Evolutionary conservation across 805 yeast genomes (phyloP).

Genomic region (Candida nitratophila): DNA sequence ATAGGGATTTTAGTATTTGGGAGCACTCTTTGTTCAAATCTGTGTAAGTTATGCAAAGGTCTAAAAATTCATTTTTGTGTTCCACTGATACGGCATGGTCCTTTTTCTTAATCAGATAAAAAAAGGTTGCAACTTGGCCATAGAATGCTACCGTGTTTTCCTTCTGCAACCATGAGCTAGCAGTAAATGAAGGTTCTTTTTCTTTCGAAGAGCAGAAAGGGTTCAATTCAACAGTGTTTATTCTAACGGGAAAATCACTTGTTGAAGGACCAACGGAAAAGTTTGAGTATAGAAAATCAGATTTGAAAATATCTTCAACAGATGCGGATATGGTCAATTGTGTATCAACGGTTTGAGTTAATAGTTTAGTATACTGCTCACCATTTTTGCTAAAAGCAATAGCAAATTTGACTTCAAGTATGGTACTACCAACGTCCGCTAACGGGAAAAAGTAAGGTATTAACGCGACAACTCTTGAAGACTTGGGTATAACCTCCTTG

Average conservation of each 20-base stretch:
- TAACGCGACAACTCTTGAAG: constrained; percentile 7
- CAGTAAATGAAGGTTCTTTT: constrained; percentile 12
- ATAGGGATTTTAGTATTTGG: constrained; percentile 14
- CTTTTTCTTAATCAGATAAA: constrained; percentile 41
- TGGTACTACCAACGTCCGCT: constrained; percentile 25
- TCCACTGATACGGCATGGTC: constrained; percentile 3
- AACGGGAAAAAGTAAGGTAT: constrained; percentile 27
- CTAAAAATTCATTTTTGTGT: constrained; percentile 27
- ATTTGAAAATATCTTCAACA: constrained; percentile 71
- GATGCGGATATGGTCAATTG: constrained; percentile 60
- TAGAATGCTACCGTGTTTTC: constrained; percentile 43
- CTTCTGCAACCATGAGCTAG: constrained; percentile 26
- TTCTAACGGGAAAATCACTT: constrained; percentile 43
- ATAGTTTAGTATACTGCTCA: constrained; percentile 11
- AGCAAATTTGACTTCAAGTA: constrained; percentile 15
- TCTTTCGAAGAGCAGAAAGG: constrained; percentile 13
- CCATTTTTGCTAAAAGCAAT: constrained; percentile 13
- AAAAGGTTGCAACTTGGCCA: constrained; percentile 63
- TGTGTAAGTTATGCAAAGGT: constrained; percentile 37
- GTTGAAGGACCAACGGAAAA: constrained; percentile 61
- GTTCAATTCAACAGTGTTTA: constrained; percentile 31
- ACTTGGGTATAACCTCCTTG: constrained; percentile 1
- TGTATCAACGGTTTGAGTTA: constrained; percentile 36
- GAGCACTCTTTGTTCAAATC: constrained; percentile 40
- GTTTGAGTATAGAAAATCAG: constrained; percentile 50